These are phyloP conservation scores for Trichoderma endophyticum DNA, from an alignment of 2,329 filamentous ascomycete genomes.

Conservation along the genomic window DNA sequence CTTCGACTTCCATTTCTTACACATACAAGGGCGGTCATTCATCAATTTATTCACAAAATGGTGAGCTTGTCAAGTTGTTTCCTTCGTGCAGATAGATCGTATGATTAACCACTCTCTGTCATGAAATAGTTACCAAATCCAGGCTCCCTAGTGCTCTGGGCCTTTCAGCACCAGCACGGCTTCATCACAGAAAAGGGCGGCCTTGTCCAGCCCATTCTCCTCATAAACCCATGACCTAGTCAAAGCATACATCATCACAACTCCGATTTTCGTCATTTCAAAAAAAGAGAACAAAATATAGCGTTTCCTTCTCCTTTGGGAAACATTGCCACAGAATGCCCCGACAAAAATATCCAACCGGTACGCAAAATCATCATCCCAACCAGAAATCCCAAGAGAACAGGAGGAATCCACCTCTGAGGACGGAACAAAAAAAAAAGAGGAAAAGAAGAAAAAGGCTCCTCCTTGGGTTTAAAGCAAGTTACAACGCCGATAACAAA, in stretches of 20 bases:
- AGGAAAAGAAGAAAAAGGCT: not conserved
- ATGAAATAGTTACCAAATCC: not conserved
- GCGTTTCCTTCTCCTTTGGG: not conserved
- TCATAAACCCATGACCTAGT: not conserved
- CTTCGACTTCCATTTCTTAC: not conserved
- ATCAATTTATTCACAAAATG: not conserved
- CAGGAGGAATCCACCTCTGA: not conserved
- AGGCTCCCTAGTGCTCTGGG: not conserved
- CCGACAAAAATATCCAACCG: slow-evolving; percentile 21
- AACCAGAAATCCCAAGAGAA: not conserved
- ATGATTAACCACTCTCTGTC: not conserved
- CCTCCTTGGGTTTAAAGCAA: slow-evolving; percentile 10
- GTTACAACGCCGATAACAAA: slow-evolving; percentile 16
- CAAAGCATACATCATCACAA: slow-evolving; percentile 16
- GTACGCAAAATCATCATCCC: slow-evolving; percentile 7
- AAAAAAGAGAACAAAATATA: not conserved
- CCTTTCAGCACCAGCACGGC: not conserved
- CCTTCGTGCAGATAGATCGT: not conserved
- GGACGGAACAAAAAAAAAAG: not conserved
- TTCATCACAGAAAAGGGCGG: not conserved
- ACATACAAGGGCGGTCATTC: not conserved
- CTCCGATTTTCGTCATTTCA: slow-evolving; percentile 8
- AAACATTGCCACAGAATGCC: not conserved
- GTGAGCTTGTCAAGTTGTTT: not conserved
- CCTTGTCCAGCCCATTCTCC: not conserved